Evolutionary conservation across 139 green algal genomes (phyloP).

Genomic region (Chlamydomonas sp.): DNA sequence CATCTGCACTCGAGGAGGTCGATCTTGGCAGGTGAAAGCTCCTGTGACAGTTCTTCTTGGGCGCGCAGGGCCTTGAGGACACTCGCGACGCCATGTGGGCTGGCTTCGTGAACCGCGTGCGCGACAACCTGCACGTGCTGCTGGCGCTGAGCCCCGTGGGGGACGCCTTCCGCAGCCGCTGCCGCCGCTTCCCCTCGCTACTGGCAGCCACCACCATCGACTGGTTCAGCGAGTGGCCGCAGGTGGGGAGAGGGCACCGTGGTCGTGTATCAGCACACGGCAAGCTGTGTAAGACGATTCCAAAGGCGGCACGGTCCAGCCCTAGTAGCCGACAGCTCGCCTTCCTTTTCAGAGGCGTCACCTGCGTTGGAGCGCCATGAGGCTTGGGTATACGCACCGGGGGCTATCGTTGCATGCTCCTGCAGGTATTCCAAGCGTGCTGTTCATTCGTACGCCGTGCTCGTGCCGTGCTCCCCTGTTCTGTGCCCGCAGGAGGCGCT

Average conservation of each 20-base stretch:
- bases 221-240: conserved; percentile 80
- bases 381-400: too few species aligned
- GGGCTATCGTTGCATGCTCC: too few species aligned
- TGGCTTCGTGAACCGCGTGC: conserved; percentile 50
- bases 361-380: too few species aligned
- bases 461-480: not conserved
- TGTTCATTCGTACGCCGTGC: not conserved
- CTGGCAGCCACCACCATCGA: conserved; percentile 79
- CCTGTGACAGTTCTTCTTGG: not conserved
- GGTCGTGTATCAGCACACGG: not conserved
- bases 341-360: too few species aligned
- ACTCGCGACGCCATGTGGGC: conserved; percentile 49
- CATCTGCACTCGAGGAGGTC: too few species aligned
- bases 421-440: too few species aligned
- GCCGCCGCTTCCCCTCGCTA: conserved; percentile 68
- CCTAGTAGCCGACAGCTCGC: too few species aligned
- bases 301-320: too few species aligned
- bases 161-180: conserved; percentile 72
- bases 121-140: conserved; percentile 86
- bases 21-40: conserved; percentile 8
- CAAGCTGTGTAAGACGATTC: too few species aligned
- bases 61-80: conserved; percentile 39
- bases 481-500: conserved; percentile 48
- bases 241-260: not conserved
- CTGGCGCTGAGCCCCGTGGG: conserved; percentile 87